phyloP scores from a whole-genome alignment of 805 yeast genomes.

The Debaryomyces maramus region DNA sequence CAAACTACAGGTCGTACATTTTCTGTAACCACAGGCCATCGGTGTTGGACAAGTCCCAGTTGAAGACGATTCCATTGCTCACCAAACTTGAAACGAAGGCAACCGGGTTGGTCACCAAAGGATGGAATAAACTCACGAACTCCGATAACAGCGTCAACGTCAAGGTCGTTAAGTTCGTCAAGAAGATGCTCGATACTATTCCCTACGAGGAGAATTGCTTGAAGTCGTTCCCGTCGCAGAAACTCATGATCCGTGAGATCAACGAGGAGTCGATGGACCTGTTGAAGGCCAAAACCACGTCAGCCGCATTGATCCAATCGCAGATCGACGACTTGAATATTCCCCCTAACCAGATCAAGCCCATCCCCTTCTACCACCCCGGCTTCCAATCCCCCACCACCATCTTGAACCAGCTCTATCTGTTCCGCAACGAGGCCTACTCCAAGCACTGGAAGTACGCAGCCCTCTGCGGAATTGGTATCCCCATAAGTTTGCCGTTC shows the following conservation, averaged over 20 bases:
- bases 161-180: conserved; percentile 54
- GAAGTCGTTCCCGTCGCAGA: conserved; percentile 70
- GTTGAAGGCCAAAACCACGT: background rate
- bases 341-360: conserved; percentile 30
- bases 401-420: conserved; percentile 40
- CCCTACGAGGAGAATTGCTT: conserved; percentile 82
- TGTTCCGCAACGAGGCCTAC: conserved; percentile 45
- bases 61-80: conserved; percentile 27
- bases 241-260: conserved; percentile 53
- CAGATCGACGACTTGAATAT: conserved; percentile 27
- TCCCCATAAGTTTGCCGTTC: conserved; percentile 80
- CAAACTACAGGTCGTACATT: conserved; percentile 58
- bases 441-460: conserved; percentile 58
- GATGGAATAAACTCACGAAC: conserved; percentile 62
- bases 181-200: conserved; percentile 55
- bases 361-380: conserved; percentile 44
- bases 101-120: conserved; percentile 48
- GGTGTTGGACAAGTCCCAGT: conserved; percentile 25
- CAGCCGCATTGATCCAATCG: conserved; percentile 20
- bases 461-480: conserved; percentile 50
- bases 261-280: conserved; percentile 23
- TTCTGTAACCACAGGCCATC: conserved; percentile 60
- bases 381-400: conserved; percentile 30
- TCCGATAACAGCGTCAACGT: conserved; percentile 60
- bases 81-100: conserved; percentile 48